phyloP scores from a whole-genome alignment of 2,329 filamentous ascomycete genomes.

The Pseudocercospora fuligena region DNA sequence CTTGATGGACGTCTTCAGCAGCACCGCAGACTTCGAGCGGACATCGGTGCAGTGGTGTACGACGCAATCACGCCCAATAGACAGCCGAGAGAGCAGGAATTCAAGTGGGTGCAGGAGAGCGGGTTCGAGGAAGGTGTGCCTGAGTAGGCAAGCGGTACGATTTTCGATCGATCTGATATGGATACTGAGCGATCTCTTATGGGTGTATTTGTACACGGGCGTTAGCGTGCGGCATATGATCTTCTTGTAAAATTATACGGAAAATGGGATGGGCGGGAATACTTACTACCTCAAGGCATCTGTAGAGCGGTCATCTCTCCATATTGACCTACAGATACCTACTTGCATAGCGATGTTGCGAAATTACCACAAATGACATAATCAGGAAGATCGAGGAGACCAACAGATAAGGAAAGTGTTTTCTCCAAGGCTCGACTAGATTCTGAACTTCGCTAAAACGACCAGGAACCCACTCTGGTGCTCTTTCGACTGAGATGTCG shows the following conservation, averaged over 20 bases:
- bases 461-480: no score
- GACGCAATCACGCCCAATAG: background rate
- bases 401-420: no score
- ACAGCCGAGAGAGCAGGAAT: background rate
- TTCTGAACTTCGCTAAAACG: no score
- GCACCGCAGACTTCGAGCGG: background rate
- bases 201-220: background rate
- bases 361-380: no score
- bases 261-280: background rate
- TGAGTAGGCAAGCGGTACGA: background rate
- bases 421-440: no score
- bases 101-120: background rate
- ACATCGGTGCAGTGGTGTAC: background rate
- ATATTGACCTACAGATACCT: no score
- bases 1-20: background rate
- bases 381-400: no score
- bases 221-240: background rate
- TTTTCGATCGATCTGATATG: background rate
- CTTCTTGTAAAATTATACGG: background rate
- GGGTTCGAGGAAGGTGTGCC: background rate
- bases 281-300: background rate
- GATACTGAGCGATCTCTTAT: background rate
- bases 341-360: no score
- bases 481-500: no score
- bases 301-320: no score